phyloP scores from a whole-genome alignment of 352 stramenopile genomes.

The Phytophthora agathidicida region DNA sequence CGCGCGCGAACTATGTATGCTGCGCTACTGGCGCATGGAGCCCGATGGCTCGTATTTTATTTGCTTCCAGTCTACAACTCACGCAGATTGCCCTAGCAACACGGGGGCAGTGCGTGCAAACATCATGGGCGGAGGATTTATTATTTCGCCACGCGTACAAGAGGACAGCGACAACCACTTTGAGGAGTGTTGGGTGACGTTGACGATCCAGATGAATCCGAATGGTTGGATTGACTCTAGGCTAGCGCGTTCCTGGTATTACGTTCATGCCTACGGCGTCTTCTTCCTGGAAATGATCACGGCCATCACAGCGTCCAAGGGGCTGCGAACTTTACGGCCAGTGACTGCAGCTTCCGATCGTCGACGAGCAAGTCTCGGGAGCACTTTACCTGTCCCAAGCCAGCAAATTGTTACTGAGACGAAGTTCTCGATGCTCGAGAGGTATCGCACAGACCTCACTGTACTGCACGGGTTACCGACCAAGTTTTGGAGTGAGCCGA shows the following conservation, averaged over 20 bases:
- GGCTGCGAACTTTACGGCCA: slow-evolving; percentile 26
- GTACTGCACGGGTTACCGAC: slow-evolving; percentile 59
- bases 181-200: slow-evolving; percentile 79
- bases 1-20: slow-evolving; percentile 73
- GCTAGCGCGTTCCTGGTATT: slow-evolving; percentile 70
- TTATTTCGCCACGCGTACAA: slow-evolving; percentile 59
- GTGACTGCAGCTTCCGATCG: slow-evolving; percentile 25
- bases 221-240: slow-evolving; percentile 76
- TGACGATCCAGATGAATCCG: slow-evolving; percentile 84
- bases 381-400: slow-evolving; percentile 30
- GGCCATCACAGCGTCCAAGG: slow-evolving; percentile 38
- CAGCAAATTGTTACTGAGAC: slow-evolving; percentile 70
- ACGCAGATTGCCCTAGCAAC: slow-evolving; percentile 51
- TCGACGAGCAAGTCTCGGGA: slow-evolving; percentile 16
- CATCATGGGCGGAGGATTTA: slow-evolving; percentile 82
- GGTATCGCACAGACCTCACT: slow-evolving; percentile 68
- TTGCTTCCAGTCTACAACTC: slow-evolving; percentile 86
- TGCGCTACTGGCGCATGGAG: slow-evolving; percentile 87
- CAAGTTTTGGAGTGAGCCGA: slow-evolving; percentile 87
- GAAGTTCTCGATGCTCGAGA: slow-evolving; percentile 61
- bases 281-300: slow-evolving; percentile 86
- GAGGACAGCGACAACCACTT: slow-evolving; percentile 62
- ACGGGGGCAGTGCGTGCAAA: slow-evolving; percentile 53
- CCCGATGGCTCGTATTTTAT: slow-evolving; percentile 84
- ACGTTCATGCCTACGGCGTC: slow-evolving; percentile 75